Base-by-base conservation (phyloP, 257 asterid species). In the Ilex asprella region DNA sequence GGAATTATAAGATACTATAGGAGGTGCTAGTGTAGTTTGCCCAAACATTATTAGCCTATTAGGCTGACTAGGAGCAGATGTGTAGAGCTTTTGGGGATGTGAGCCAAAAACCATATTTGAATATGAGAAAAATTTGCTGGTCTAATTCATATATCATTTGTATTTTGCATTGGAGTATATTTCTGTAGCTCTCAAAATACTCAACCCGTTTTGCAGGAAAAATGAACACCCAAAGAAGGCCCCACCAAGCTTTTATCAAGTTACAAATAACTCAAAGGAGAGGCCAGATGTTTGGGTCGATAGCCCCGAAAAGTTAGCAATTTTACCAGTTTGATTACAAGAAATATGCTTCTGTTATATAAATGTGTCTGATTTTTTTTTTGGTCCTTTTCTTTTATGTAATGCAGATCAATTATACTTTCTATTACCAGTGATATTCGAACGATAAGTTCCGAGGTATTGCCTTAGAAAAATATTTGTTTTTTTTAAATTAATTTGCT, bases 211-310 rank as follows among this genome's bases (percentile, higher is more conserved):
- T 63, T 77, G 55, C 84, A 92, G 99, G 82, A 89, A 86, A 72
- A 76, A 81, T 78, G 99, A 92, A 65, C 81, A 83, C 77, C 96
- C 94, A 64, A 92, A 82, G 83, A 86, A 80, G 84, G 72, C 82
- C 54, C 86, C 99, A 63, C 99, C 97, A 65, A 85, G 91, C 73
- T 89, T 85, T 77, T 92, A 89, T 75, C 94, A 89, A 79, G 93
- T 92, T 67, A 85, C 99, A 61, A 86, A 92, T 78, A 82, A 86
- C 77, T 77, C 97, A 31, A 89, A 89, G 79, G 99, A 92, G 84
- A 85, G 97, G 67, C 99, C 99, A 43, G 99, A 92, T 71, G 99
- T 92, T 70, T 92, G 99, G 99, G 74, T 92, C 72, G 99, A 92
- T 64, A 89, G 94, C 78, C 99, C 99, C 58, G 97, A 92, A 71